phyloP scores from a whole-genome alignment of 2,329 filamentous ascomycete genomes.

The Hypoxylon sp. region DNA sequence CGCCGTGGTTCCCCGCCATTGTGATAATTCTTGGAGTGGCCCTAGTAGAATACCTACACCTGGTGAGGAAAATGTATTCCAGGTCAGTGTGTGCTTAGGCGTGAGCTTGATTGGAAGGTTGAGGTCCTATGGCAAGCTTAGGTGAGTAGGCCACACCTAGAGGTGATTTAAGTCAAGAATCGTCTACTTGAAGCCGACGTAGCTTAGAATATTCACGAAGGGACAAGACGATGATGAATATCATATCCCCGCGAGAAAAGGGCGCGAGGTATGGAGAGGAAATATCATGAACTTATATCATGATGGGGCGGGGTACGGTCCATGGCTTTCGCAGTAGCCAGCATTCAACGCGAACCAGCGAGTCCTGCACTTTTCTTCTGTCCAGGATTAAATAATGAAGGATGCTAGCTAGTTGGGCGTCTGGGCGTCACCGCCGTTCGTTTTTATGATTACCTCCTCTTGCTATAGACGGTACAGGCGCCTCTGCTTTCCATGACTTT shows the following conservation, averaged over 20 bases:
- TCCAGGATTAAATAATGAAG: background rate
- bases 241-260: background rate
- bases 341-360: background rate
- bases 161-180: background rate
- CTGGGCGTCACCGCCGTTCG: slow-evolving; percentile 29
- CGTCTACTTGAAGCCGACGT: background rate
- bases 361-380: slow-evolving; percentile 10
- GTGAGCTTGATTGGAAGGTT: background rate
- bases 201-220: background rate
- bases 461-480: background rate
- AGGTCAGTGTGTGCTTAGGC: background rate
- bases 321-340: background rate
- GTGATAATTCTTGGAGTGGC: background rate
- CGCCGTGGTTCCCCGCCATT: slow-evolving; percentile 22
- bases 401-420: slow-evolving; percentile 14
- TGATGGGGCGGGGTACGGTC: background rate
- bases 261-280: background rate
- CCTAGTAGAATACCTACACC: background rate
- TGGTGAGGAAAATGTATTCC: background rate
- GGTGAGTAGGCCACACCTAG: background rate
- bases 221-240: background rate
- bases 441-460: slow-evolving; percentile 2
- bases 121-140: background rate
- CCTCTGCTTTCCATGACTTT: background rate
- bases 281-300: slow-evolving; percentile 18